Evolutionary conservation across 2,329 filamentous ascomycete genomes (phyloP).

Genomic region (Hypocreales sp.): DNA sequence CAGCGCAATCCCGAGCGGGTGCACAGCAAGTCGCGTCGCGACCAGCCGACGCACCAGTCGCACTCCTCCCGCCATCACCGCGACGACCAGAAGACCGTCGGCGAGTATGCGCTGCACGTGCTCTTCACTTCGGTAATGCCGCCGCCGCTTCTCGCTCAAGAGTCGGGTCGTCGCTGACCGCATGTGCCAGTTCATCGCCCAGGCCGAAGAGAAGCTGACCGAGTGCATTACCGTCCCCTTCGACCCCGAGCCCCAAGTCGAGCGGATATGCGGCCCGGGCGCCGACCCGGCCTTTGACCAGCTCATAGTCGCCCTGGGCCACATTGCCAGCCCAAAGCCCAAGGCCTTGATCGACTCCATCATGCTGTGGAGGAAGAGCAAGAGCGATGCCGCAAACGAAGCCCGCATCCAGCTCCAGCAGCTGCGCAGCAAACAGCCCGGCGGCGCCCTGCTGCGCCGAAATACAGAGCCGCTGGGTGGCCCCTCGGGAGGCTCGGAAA

Average conservation of each 20-base stretch:
- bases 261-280: conserved; percentile 79
- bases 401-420: conserved; percentile 45
- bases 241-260: conserved; percentile 70
- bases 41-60: conserved; percentile 60
- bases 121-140: conserved; percentile 81
- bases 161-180: conserved; percentile 4
- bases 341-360: conserved; percentile 93
- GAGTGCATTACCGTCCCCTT: conserved; percentile 69
- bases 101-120: conserved; percentile 92
- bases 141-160: conserved; percentile 7
- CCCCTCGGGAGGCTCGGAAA: conserved; percentile 12
- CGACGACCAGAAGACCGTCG: conserved; percentile 80
- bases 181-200: conserved; percentile 61
- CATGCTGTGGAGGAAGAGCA: conserved; percentile 95
- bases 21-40: conserved; percentile 53
- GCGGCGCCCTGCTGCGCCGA: conserved; percentile 43
- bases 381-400: conserved; percentile 73
- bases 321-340: conserved; percentile 87
- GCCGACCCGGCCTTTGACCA: conserved; percentile 86
- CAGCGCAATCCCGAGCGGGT: conserved; percentile 43
- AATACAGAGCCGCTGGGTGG: conserved; percentile 58
- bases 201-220: conserved; percentile 92
- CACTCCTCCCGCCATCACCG: conserved; percentile 58
- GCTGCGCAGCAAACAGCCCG: conserved; percentile 23
- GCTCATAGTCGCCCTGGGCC: conserved; percentile 79